phyloP scores from a whole-genome alignment of 768 basidiomycete genomes.

The Hydnum rufescens region DNA sequence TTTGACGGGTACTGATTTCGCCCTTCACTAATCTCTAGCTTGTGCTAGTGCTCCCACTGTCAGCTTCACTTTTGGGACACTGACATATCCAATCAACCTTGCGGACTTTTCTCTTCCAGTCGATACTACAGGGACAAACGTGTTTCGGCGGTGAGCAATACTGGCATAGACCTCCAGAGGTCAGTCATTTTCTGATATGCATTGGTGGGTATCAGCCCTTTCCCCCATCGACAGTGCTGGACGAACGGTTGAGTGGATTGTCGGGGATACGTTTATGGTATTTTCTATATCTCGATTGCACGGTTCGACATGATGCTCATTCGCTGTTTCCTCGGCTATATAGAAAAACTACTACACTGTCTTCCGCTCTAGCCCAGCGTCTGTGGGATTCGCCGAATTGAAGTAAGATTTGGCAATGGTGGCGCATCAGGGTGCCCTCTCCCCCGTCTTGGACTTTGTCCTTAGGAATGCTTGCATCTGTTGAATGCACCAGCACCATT shows the following conservation, averaged over 20 bases:
- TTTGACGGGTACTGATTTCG: no score
- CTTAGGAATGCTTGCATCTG: no score
- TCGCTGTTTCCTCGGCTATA: no score
- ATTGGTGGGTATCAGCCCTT: not conserved
- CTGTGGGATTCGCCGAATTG: constrained; percentile 10
- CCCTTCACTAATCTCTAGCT: no score
- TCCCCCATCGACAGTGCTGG: not conserved
- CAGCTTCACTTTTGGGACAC: constrained; percentile 7
- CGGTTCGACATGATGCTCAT: not conserved
- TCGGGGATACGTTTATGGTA: constrained; percentile 12
- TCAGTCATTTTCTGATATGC: not conserved
- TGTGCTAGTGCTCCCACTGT: constrained; percentile 4
- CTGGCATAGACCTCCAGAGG: not conserved
- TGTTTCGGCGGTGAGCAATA: constrained; percentile 9
- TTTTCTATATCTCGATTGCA: no score
- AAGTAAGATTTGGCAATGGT: no score
- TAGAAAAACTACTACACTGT: constrained; percentile 12
- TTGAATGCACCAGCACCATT: no score
- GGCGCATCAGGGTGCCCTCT: no score
- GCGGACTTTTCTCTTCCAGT: constrained; percentile 5
- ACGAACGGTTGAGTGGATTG: constrained; percentile 7
- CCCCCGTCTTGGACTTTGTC: no score
- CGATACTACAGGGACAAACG: not conserved
- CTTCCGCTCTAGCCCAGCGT: constrained; percentile 5
- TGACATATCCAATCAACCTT: constrained; percentile 7